Conservation (phyloP, 139 green algal genomes). For the Astrephomene gubernaculifera region DNA sequence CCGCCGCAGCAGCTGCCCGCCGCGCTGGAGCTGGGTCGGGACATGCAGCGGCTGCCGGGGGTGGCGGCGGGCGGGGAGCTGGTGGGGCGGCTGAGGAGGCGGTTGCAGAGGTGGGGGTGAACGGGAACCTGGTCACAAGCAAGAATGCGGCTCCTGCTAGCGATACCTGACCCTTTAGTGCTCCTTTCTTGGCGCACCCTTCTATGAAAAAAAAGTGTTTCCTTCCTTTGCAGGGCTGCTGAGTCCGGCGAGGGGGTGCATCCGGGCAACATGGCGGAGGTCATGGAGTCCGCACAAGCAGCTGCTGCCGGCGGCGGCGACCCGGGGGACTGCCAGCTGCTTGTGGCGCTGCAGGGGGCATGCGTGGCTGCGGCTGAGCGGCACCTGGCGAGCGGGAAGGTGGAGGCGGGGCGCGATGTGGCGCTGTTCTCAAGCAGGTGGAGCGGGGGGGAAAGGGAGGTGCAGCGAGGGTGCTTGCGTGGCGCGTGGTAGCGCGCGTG, state of each 20-base stretch:
- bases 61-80: background rate
- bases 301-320: background rate
- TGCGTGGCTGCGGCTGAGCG: background rate
- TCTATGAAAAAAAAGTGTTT: background rate
- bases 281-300: background rate
- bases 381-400: background rate
- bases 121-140: background rate
- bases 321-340: background rate
- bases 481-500: background rate
- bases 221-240: background rate
- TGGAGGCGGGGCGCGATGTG: background rate
- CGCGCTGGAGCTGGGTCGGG: constrained; percentile 4
- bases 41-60: constrained; percentile 1
- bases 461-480: background rate
- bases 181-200: background rate
- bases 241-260: background rate
- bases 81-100: background rate
- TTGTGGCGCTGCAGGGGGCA: background rate
- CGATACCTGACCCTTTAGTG: background rate
- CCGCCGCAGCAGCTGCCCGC: constrained; percentile 8
- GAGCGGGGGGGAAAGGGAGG: background rate
- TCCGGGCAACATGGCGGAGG: constrained; percentile 5
- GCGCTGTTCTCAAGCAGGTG: background rate
- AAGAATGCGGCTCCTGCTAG: background rate
- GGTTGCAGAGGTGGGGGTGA: background rate